Evolutionary conservation across 2,329 filamentous ascomycete genomes (phyloP).

Genomic region (Aspergillus latus): DNA sequence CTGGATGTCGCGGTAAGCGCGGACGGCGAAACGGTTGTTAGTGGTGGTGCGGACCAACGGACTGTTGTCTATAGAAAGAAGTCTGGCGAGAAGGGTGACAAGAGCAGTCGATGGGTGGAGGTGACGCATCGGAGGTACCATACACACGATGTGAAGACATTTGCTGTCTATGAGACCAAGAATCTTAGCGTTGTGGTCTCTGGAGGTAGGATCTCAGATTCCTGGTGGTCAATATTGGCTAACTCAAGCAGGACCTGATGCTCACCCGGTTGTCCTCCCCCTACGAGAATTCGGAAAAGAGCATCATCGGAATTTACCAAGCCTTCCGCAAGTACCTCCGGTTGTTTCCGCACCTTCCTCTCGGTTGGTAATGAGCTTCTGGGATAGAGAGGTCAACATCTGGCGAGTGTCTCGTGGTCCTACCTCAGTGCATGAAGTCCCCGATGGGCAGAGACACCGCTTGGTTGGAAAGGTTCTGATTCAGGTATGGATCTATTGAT

Average conservation of each 20-base stretch:
- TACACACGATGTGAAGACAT: slow-evolving; percentile 89
- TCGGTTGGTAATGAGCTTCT: slow-evolving; percentile 84
- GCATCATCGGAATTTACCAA: slow-evolving; percentile 77
- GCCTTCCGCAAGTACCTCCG: slow-evolving; percentile 75
- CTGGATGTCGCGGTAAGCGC: slow-evolving; percentile 77
- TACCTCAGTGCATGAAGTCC: slow-evolving; percentile 49
- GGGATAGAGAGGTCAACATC: slow-evolving; percentile 81
- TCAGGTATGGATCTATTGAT: slow-evolving; percentile 34
- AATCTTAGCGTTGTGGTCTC: slow-evolving; percentile 85
- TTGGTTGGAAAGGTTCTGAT: slow-evolving; percentile 67
- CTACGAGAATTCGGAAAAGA: slow-evolving; percentile 75
- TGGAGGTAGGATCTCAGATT: slow-evolving; percentile 64
- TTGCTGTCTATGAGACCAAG: slow-evolving; percentile 83
- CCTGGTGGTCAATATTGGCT: slow-evolving; percentile 9
- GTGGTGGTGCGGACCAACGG: slow-evolving; percentile 85
- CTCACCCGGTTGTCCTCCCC: slow-evolving; percentile 77
- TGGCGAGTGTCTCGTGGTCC: slow-evolving; percentile 62
- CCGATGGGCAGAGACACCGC: slow-evolving; percentile 38
- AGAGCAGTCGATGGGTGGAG: slow-evolving; percentile 72
- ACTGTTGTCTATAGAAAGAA: slow-evolving; percentile 77
- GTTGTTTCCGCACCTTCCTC: slow-evolving; percentile 70
- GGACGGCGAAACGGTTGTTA: slow-evolving; percentile 79
- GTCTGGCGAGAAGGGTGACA: slow-evolving; percentile 50
- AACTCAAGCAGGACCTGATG: slow-evolving; percentile 68
- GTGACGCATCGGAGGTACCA: slow-evolving; percentile 85